Evolutionary conservation across 164 flowering plant genomes (phyloP).

Genomic region (Annona cherimola): DNA sequence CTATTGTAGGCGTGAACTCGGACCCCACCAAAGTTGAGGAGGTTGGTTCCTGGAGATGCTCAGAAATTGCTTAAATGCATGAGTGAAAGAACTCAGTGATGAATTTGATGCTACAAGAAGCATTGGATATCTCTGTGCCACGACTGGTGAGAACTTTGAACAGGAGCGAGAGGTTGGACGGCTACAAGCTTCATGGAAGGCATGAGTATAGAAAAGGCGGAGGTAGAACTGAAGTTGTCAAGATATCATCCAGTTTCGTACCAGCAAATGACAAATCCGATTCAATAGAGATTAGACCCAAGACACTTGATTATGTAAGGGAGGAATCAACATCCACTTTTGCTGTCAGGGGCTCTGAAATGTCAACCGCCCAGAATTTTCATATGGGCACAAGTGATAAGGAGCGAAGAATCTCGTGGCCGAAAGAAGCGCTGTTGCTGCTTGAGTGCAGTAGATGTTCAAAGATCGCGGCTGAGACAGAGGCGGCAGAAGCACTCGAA

Average conservation of each 20-base stretch:
- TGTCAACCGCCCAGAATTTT: slow-evolving; percentile 36
- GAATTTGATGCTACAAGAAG: too few species aligned
- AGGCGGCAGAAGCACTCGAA: too few species aligned
- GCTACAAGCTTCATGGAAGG: slow-evolving; percentile 60
- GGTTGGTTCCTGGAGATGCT: too few species aligned
- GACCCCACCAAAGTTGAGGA: slow-evolving; percentile 81
- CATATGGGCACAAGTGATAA: slow-evolving; percentile 45
- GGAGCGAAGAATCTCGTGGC: too few species aligned
- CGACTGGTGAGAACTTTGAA: too few species aligned
- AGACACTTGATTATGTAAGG: slow-evolving; percentile 65
- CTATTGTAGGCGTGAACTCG: slow-evolving; percentile 88
- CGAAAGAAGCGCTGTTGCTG: too few species aligned
- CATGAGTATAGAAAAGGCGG: slow-evolving; percentile 64
- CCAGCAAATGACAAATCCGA: slow-evolving; percentile 68
- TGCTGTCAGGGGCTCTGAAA: slow-evolving; percentile 40
- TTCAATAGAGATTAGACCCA: slow-evolving; percentile 77
- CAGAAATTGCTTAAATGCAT: background rate
- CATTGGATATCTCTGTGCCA: too few species aligned
- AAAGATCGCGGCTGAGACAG: too few species aligned
- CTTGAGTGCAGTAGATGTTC: too few species aligned
- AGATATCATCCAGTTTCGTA: slow-evolving; percentile 65
- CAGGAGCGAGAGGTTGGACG: slow-evolving; percentile 69
- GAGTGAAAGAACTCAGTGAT: too few species aligned
- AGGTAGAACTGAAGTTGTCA: slow-evolving; percentile 63
- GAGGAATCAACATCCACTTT: slow-evolving; percentile 50